A percentile compares a stretch with the other conserved stretches of the same genome.
Conservation (phyloP, 177 flowering plant genomes). For the Vitis hybrid region DNA sequence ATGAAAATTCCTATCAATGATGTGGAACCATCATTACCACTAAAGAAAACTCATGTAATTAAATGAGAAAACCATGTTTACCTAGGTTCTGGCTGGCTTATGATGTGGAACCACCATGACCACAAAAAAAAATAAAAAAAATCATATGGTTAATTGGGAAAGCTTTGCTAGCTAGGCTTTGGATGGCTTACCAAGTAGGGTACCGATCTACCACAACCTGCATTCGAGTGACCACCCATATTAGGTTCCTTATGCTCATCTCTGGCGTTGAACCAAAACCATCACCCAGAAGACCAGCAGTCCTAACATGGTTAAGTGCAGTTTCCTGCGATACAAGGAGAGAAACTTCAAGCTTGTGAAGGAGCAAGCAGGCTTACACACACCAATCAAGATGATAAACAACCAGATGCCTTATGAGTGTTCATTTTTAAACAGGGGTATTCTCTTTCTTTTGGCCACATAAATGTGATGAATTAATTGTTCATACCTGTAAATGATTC, state of each 20-base stretch:
- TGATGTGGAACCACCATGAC: too few species aligned
- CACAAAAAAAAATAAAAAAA: too few species aligned
- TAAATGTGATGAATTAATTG: background rate
- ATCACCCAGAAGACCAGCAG: conserved; percentile 80
- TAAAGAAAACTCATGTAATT: background rate
- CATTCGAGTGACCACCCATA: conserved; percentile 96
- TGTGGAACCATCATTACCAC: background rate
- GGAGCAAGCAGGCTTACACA: background rate
- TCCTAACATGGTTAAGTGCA: conserved; percentile 86
- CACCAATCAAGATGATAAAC: background rate
- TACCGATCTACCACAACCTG: conserved; percentile 87
- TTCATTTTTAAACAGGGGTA: background rate
- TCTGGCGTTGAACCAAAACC: conserved; percentile 98
- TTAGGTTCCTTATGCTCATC: conserved; percentile 80
- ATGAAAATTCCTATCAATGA: background rate
- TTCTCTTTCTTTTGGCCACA: background rate
- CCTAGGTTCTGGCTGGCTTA: background rate
- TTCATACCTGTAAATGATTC: conserved; percentile 88
- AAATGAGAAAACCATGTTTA: background rate
- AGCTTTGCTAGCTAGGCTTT: background rate
- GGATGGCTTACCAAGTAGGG: conserved; percentile 75
- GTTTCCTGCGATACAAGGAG: conserved; percentile 60
- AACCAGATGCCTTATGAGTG: background rate
- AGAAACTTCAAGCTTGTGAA: background rate
- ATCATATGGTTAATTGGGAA: background rate